Evolutionary conservation across 2,329 filamentous ascomycete genomes (phyloP).

Genomic region (Diplodia seriata): DNA sequence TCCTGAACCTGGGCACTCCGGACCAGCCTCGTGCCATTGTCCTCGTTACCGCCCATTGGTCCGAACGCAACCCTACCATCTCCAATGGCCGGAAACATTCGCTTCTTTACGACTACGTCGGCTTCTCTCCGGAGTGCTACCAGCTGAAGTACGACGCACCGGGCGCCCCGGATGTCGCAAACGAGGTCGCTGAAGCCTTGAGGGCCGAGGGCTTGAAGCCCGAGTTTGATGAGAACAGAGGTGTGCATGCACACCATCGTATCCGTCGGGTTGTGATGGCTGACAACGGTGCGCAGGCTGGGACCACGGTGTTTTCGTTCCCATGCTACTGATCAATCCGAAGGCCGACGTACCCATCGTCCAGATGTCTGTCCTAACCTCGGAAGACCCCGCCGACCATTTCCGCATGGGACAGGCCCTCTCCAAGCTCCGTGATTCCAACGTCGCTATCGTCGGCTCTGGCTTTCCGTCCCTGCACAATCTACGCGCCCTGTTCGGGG

Average conservation of each 20-base stretch:
- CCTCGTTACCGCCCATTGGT: conserved; percentile 67
- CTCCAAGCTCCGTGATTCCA: conserved; percentile 56
- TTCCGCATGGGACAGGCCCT: conserved; percentile 63
- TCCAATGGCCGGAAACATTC: conserved; percentile 57
- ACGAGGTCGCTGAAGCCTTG: conserved; percentile 56
- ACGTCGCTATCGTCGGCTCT: conserved; percentile 66
- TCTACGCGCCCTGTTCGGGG: conserved; percentile 55
- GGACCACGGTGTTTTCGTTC: conserved; percentile 69
- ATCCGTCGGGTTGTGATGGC: not conserved
- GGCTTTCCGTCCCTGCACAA: conserved; percentile 68
- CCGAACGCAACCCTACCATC: conserved; percentile 57
- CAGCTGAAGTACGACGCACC: conserved; percentile 63
- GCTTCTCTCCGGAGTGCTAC: conserved; percentile 65
- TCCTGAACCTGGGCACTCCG: conserved; percentile 62
- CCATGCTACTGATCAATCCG: conserved; percentile 62
- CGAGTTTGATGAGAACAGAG: conserved; percentile 43
- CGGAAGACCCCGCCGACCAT: conserved; percentile 59
- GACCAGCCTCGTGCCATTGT: conserved; percentile 61
- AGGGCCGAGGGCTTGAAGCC: conserved; percentile 54
- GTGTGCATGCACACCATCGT: conserved; percentile 35
- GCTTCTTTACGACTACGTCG: conserved; percentile 66
- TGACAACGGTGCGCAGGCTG: conserved; percentile 49
- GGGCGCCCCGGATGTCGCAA: conserved; percentile 62
- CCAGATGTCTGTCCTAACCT: conserved; percentile 63
- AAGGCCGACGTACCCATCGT: conserved; percentile 61